These are phyloP conservation scores for Ophiostoma perfectum DNA, from an alignment of 2,329 filamentous ascomycete species.

Conservation along the genomic window DNA sequence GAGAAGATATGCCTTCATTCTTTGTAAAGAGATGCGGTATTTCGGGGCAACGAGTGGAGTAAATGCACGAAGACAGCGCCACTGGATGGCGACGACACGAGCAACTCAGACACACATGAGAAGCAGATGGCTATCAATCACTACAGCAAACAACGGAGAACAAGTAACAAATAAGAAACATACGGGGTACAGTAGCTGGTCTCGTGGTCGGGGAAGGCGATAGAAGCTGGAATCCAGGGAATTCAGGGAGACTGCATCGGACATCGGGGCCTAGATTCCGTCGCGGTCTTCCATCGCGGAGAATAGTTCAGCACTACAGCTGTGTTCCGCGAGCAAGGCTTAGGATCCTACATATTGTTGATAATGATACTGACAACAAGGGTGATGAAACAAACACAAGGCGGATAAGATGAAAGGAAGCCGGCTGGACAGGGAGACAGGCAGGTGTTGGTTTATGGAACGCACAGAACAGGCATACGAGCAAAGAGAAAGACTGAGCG, in stretches of 20 bases:
- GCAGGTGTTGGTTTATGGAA: neutral
- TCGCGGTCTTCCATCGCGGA: neutral
- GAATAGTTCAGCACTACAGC: neutral
- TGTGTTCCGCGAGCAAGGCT: neutral
- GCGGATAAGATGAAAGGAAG: conserved; percentile 3
- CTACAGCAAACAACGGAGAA: neutral
- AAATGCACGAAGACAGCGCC: conserved; percentile 7
- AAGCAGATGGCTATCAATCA: neutral
- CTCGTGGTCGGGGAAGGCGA: neutral
- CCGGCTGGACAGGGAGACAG: neutral
- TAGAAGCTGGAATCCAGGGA: neutral
- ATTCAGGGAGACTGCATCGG: neutral
- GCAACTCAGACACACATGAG: neutral
- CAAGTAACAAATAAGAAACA: too few species aligned
- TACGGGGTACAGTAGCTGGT: neutral
- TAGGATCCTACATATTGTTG: neutral
- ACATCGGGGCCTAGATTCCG: neutral
- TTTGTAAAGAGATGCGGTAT: too few species aligned
- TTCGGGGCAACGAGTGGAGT: neutral
- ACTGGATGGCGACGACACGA: conserved; percentile 1
- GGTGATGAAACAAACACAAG: neutral
- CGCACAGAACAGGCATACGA: too few species aligned
- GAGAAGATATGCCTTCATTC: neutral
- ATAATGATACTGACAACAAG: neutral
- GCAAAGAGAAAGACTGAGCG: too few species aligned